Evolutionary conservation across 2,329 filamentous ascomycete species (phyloP).

Genomic region (Akanthomyces uredinophilus): DNA sequence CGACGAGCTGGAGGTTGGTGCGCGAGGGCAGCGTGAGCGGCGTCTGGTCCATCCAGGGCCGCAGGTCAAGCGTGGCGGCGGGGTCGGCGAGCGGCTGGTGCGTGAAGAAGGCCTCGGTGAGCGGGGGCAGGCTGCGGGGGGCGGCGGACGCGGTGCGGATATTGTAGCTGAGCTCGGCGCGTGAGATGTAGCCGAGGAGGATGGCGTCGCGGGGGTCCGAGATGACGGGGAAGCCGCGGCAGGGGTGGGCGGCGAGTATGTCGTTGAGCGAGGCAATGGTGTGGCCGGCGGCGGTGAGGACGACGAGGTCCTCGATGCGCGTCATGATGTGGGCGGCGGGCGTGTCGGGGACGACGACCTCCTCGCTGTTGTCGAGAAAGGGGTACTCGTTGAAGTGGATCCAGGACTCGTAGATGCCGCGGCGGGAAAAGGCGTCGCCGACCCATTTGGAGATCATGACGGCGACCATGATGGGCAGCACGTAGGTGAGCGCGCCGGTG

Average conservation of each 20-base stretch:
- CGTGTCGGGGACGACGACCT: conserved; percentile 77
- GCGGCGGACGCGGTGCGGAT: conserved; percentile 50
- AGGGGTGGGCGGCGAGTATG: conserved; percentile 68
- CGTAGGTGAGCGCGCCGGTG: conserved; percentile 90
- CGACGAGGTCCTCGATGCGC: conserved; percentile 79
- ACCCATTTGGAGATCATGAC: conserved; percentile 99
- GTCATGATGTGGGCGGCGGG: conserved; percentile 90
- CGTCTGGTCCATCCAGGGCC: conserved; percentile 99
- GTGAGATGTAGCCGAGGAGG: conserved; percentile 88
- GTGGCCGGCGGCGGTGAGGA: conserved; percentile 82
- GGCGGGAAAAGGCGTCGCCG: conserved; percentile 86
- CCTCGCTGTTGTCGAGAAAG: conserved; percentile 84
- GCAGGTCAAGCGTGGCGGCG: conserved; percentile 71
- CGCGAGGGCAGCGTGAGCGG: conserved; percentile 81
- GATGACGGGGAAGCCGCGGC: conserved; percentile 89
- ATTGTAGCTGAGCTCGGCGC: conserved; percentile 82
- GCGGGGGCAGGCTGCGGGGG: conserved; percentile 57
- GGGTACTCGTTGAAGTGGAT: conserved; percentile 95
- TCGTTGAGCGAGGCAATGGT: conserved; percentile 71
- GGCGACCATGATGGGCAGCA: conserved; percentile 97
- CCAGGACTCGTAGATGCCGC: conserved; percentile 96
- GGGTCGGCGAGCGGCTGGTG: conserved; percentile 80
- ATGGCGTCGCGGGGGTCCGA: conserved; percentile 70
- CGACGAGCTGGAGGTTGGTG: conserved; percentile 74
- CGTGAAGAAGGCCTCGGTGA: conserved; percentile 77